A percentile compares a stretch with the other conserved stretches of the same genome.
Evolutionary conservation across 345 rosid species (phyloP).

Genomic region (Eucalyptus grandis): DNA sequence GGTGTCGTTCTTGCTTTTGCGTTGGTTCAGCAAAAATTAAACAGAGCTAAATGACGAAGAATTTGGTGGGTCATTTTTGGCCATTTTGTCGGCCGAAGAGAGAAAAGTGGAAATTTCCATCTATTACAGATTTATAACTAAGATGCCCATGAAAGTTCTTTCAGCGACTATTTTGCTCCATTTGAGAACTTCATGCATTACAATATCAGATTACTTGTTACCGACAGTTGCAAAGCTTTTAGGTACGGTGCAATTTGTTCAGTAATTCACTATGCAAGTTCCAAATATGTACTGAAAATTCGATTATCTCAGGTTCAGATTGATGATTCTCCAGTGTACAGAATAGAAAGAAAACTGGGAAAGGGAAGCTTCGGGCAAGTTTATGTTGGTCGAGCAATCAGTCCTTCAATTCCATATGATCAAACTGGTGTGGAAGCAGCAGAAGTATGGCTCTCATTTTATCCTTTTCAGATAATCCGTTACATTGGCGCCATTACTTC

Average conservation of each 20-base stretch:
- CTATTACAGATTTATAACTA: not conserved
- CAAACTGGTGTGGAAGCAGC: slow-evolving; percentile 61
- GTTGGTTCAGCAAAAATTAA: not conserved
- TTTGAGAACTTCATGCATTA: not conserved
- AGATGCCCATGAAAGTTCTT: not conserved
- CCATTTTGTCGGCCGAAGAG: not conserved
- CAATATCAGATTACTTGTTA: not conserved
- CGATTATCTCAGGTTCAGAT: slow-evolving; percentile 54
- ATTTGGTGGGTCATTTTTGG: not conserved
- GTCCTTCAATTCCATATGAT: slow-evolving; percentile 24
- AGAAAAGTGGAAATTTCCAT: not conserved
- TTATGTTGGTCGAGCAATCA: slow-evolving; percentile 64
- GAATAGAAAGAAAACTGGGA: slow-evolving; percentile 69
- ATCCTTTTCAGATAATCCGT: not conserved
- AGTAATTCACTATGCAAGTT: not conserved
- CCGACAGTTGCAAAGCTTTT: not conserved
- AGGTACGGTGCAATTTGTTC: not conserved
- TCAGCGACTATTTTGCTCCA: not conserved
- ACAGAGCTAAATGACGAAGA: not conserved
- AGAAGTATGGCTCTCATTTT: slow-evolving; percentile 27
- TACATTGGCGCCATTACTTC: not conserved
- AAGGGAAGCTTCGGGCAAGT: slow-evolving; percentile 97
- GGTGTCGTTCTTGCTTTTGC: not conserved
- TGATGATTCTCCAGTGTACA: slow-evolving; percentile 78
- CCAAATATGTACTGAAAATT: not conserved